Evolutionary conservation across 2,329 filamentous ascomycete species (phyloP).

Genomic region (Aspergillus proliferans): DNA sequence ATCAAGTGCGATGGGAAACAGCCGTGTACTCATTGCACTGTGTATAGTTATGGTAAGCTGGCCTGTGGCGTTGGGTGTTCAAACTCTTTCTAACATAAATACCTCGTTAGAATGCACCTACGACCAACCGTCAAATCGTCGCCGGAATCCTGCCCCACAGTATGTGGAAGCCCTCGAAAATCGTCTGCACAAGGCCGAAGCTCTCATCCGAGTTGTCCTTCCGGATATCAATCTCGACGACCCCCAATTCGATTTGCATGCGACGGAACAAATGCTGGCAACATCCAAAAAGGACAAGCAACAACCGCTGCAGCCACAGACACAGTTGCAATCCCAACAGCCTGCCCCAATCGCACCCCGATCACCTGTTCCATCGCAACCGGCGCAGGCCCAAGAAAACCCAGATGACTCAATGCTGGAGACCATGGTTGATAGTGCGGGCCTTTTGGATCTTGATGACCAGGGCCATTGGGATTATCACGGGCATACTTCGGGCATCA

Average conservation of each 20-base stretch:
- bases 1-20: slow-evolving; percentile 85
- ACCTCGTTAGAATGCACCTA: slow-evolving; percentile 75
- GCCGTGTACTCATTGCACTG: slow-evolving; percentile 90
- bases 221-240: slow-evolving; percentile 82
- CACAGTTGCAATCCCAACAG: slow-evolving; percentile 9
- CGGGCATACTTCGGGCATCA: slow-evolving; percentile 83
- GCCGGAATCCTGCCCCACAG: slow-evolving; percentile 83
- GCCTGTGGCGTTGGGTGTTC: background rate
- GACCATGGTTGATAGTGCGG: slow-evolving; percentile 92
- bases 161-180: slow-evolving; percentile 86
- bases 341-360: slow-evolving; percentile 6
- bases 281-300: slow-evolving; percentile 36
- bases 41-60: slow-evolving; percentile 88
- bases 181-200: slow-evolving; percentile 75
- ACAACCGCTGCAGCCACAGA: slow-evolving; percentile 6
- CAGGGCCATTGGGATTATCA: slow-evolving; percentile 92
- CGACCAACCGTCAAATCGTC: slow-evolving; percentile 86
- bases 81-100: background rate
- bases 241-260: slow-evolving; percentile 69
- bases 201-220: slow-evolving; percentile 69
- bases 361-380: background rate
- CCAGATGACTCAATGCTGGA: slow-evolving; percentile 68
- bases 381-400: background rate
- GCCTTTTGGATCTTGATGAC: slow-evolving; percentile 85
- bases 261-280: slow-evolving; percentile 60